These are phyloP conservation scores for Psilocybe azurescens DNA, from an alignment of 768 basidiomycete genomes.

Conservation along the genomic window DNA sequence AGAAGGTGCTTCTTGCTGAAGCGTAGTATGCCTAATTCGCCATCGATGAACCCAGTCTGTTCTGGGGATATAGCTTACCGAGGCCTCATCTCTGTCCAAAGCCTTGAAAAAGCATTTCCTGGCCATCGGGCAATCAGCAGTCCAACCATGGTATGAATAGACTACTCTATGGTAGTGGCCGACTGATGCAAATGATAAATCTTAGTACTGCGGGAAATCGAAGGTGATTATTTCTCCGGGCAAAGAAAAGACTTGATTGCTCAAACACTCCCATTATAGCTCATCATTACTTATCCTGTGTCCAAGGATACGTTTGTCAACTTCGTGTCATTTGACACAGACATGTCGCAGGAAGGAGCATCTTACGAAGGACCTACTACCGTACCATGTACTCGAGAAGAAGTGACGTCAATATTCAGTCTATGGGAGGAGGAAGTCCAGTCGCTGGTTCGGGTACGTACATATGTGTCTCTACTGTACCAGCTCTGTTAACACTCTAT, in stretches of 20 bases:
- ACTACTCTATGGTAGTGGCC: background rate
- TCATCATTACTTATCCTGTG: slow-evolving; percentile 35
- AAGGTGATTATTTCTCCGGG: background rate
- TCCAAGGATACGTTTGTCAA: slow-evolving; percentile 54
- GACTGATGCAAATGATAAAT: background rate
- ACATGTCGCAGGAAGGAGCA: slow-evolving; percentile 36
- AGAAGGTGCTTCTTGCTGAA: slow-evolving; percentile 23
- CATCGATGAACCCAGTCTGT: slow-evolving; percentile 39
- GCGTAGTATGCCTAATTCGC: slow-evolving; percentile 13
- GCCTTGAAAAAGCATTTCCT: slow-evolving; percentile 30
- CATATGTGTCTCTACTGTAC: background rate
- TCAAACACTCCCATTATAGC: background rate
- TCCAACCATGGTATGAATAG: slow-evolving; percentile 29
- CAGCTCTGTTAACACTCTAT: background rate
- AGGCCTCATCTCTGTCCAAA: slow-evolving; percentile 34
- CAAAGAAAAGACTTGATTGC: background rate
- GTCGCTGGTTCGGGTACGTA: slow-evolving; percentile 46
- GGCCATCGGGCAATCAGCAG: slow-evolving; percentile 33
- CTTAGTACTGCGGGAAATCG: slow-evolving; percentile 1
- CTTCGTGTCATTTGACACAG: slow-evolving; percentile 44
- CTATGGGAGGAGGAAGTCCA: slow-evolving; percentile 53
- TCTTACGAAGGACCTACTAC: slow-evolving; percentile 30
- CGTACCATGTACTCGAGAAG: slow-evolving; percentile 33
- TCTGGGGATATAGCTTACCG: slow-evolving; percentile 45
- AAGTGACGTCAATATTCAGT: slow-evolving; percentile 40